Percentiles rank a stretch among this genome's conserved stretches.
Conservation (phyloP, 2,329 filamentous ascomycete species). For the Diaporthe vaccinii region DNA sequence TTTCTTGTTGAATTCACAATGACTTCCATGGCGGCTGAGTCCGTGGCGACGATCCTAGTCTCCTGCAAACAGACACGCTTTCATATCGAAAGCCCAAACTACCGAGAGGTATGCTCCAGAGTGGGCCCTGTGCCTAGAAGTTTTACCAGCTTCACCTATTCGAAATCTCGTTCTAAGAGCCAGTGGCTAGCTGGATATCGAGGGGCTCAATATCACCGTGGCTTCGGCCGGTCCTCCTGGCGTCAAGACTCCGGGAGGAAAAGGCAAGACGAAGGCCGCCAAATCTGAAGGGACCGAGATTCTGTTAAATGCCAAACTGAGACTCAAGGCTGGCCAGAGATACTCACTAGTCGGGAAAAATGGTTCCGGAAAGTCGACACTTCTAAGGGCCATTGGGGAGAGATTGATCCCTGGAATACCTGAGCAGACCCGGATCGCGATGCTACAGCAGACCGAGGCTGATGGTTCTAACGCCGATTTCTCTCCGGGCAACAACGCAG, state of each 20-base stretch:
- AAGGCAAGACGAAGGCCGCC: conserved; percentile 64
- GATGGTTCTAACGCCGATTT: conserved; percentile 49
- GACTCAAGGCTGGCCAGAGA: conserved; percentile 78
- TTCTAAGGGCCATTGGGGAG: conserved; percentile 81
- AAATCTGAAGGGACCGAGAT: conserved; percentile 72
- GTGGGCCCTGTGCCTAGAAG: not conserved
- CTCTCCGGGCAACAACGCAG: conserved; percentile 43
- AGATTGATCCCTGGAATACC: conserved; percentile 84
- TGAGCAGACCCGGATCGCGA: conserved; percentile 73
- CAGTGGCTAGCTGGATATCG: conserved; percentile 71
- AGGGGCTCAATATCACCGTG: conserved; percentile 79
- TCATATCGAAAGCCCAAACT: conserved; percentile 68
- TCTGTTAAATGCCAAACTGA: conserved; percentile 76
- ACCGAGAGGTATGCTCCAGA: conserved; percentile 63
- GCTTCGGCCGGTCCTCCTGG: conserved; percentile 52
- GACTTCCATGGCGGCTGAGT: conserved; percentile 64
- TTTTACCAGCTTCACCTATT: not conserved
- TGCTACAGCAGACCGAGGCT: conserved; percentile 76
- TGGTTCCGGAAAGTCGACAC: conserved; percentile 84
- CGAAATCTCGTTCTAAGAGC: not conserved
- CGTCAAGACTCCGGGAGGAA: conserved; percentile 27
- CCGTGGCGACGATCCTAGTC: conserved; percentile 68
- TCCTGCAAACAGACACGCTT: conserved; percentile 78
- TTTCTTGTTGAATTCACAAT: conserved; percentile 47
- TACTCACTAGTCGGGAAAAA: conserved; percentile 87